These are phyloP conservation scores for Exophiala oligosperma DNA, from an alignment of 2,329 filamentous ascomycete genomes.

Conservation along the genomic window DNA sequence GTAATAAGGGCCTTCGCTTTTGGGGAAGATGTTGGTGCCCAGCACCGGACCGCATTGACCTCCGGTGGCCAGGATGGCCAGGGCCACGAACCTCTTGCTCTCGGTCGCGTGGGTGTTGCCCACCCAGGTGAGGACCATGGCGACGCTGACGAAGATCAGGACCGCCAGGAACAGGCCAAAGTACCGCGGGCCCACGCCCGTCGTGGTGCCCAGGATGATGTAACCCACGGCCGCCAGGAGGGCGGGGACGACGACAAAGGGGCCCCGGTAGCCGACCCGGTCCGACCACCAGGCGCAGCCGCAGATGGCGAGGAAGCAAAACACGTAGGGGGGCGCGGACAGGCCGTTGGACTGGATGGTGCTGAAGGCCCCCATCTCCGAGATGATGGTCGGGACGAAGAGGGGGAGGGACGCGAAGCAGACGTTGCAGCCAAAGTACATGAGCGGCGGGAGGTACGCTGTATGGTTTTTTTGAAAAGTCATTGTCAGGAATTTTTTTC, in stretches of 20 bases:
- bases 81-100: conserved; percentile 20
- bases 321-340: conserved; percentile 69
- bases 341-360: conserved; percentile 69
- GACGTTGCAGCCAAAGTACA: conserved; percentile 64
- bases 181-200: conserved; percentile 52
- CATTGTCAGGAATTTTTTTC: no score
- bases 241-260: conserved; percentile 59
- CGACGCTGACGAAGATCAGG: conserved; percentile 67
- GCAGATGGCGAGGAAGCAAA: conserved; percentile 66
- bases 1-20: conserved; percentile 37
- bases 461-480: neutral
- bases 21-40: conserved; percentile 56
- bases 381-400: conserved; percentile 64
- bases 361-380: conserved; percentile 65
- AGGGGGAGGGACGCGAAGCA: conserved; percentile 66
- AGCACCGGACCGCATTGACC: conserved; percentile 76
- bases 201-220: conserved; percentile 61
- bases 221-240: conserved; percentile 63
- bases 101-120: conserved; percentile 40
- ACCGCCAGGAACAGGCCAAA: conserved; percentile 57
- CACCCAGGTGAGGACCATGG: conserved; percentile 70
- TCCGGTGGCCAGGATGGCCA: conserved; percentile 71
- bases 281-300: conserved; percentile 64
- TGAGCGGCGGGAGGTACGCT: conserved; percentile 47
- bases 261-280: conserved; percentile 61